phyloP scores from a whole-genome alignment of 2,329 filamentous ascomycete species.

The Stromatinia cepivora region DNA sequence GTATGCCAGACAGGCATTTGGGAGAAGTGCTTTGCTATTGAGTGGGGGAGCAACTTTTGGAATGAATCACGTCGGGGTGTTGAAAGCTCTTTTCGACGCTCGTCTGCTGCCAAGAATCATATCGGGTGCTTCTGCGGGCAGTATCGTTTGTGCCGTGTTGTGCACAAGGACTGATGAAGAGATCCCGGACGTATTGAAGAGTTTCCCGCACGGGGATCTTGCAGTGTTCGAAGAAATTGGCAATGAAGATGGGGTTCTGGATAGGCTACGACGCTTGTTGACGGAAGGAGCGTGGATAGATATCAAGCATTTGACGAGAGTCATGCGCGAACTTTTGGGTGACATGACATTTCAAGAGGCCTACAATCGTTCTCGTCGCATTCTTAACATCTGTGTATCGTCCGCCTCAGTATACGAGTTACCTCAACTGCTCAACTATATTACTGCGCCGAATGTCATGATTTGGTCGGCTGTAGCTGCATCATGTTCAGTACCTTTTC shows the following conservation, averaged over 20 bases:
- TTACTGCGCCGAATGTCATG: slow-evolving; percentile 90
- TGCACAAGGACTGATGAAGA: slow-evolving; percentile 64
- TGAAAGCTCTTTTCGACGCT: slow-evolving; percentile 65
- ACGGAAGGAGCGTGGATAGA: slow-evolving; percentile 86
- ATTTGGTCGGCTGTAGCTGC: slow-evolving; percentile 97
- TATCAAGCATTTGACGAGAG: slow-evolving; percentile 74
- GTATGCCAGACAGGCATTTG: slow-evolving; percentile 62
- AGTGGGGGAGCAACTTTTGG: slow-evolving; percentile 71
- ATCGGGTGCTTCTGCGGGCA: slow-evolving; percentile 68
- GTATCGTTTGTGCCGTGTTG: slow-evolving; percentile 65
- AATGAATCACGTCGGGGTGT: slow-evolving; percentile 70
- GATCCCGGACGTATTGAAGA: slow-evolving; percentile 56
- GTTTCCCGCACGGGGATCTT: slow-evolving; percentile 62
- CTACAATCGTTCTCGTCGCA: slow-evolving; percentile 88
- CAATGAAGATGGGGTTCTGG: slow-evolving; percentile 62
- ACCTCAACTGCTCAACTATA: slow-evolving; percentile 84
- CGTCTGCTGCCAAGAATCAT: slow-evolving; percentile 66
- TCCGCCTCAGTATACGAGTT: slow-evolving; percentile 85
- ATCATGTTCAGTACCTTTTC: slow-evolving; percentile 85
- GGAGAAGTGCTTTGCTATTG: slow-evolving; percentile 63
- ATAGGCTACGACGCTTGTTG: slow-evolving; percentile 69
- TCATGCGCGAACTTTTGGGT: slow-evolving; percentile 78
- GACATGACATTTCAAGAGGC: slow-evolving; percentile 95
- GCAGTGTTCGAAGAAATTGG: slow-evolving; percentile 61
- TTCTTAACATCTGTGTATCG: slow-evolving; percentile 92